Evolutionary conservation across 805 yeast genomes (phyloP), one percentile per base, ranked within the genome.

Genomic region (Spathaspora hagerdaliae): DNA sequence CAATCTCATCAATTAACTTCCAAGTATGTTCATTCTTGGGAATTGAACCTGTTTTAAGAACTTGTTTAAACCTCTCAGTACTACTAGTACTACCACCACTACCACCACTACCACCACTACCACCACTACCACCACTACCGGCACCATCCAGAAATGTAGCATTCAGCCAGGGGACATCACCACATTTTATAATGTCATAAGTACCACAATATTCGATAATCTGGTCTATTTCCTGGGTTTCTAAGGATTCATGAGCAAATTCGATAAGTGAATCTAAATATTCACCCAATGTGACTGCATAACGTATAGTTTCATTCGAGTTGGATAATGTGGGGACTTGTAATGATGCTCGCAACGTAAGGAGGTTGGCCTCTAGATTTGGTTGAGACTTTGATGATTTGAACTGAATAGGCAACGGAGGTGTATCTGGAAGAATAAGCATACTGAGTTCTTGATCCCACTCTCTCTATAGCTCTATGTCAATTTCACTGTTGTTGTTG

Each of bases 361-460:
- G 32, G 13, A 61, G 40, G 6, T 50, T 14, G 12, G 41, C 15
- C 29, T 29, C 19, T 15, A 39, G 2, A 5, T 29, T 39, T 8
- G 48, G 6, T 50, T 44, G 6, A 51, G 43, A 27, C 1, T 45
- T 37, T 3, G 47, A 12, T 2, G 50, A 14, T 11, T 39, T 36
- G 27, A 49, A 39, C 7, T 47, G 47, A 2, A 36, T 48, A 3
- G 69, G 67, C 7, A 53, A 42, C 6, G 66, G 68, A 1, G 70
- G 70, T 1, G 68, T 62, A 41, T 65, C 53, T 36, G 73, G 72
- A 41, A 67, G 57, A 7, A 64, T 57, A 36, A 67, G 52, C 72
- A 67, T 65, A 19, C 24, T 19, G 24, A 19, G 2, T 19, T 19
- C 24, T 19, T 19, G 24, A 19, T 19, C 24, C 5, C 24, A 3